phyloP scores from a whole-genome alignment of 225 moss, liverwort and hornwort species.

The Bryum argenteum region DNA sequence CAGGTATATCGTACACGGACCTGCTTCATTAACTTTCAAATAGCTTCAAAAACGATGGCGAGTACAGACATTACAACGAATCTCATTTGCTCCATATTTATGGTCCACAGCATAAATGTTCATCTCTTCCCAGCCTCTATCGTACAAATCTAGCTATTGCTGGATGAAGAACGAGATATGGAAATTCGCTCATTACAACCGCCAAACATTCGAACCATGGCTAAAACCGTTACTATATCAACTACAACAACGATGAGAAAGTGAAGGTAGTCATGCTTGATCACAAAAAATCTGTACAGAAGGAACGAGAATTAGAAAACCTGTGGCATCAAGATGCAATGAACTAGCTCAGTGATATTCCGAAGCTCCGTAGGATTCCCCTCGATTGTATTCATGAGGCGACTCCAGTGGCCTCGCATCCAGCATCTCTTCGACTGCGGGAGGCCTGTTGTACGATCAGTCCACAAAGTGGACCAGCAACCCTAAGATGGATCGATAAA shows the following conservation, averaged over 20 bases:
- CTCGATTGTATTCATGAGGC: neutral
- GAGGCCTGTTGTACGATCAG: neutral
- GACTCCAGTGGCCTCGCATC: neutral
- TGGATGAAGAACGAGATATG: too few relatives aligned
- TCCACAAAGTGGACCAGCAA: neutral
- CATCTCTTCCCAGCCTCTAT: too few relatives aligned
- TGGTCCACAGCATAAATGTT: neutral
- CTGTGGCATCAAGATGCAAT: slow-evolving; percentile 1
- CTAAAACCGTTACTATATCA: too few relatives aligned
- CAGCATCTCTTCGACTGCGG: slow-evolving; percentile 9
- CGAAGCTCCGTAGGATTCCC: slow-evolving; percentile 2
- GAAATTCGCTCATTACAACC: too few relatives aligned
- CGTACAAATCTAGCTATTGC: too few relatives aligned
- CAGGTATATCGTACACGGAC: neutral
- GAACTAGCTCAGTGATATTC: neutral
- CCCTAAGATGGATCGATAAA: neutral
- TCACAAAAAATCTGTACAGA: slow-evolving; percentile 8
- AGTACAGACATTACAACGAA: neutral
- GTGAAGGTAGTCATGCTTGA: slow-evolving; percentile 10
- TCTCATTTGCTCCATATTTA: neutral
- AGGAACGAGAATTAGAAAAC: neutral
- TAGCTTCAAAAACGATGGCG: neutral
- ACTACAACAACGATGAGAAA: neutral
- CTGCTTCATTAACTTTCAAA: neutral
- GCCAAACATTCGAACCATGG: too few relatives aligned